Evolutionary conservation across 345 rosid species (phyloP), one percentile per base, ranked within the genome.

Genomic region (Brassica rapa): DNA sequence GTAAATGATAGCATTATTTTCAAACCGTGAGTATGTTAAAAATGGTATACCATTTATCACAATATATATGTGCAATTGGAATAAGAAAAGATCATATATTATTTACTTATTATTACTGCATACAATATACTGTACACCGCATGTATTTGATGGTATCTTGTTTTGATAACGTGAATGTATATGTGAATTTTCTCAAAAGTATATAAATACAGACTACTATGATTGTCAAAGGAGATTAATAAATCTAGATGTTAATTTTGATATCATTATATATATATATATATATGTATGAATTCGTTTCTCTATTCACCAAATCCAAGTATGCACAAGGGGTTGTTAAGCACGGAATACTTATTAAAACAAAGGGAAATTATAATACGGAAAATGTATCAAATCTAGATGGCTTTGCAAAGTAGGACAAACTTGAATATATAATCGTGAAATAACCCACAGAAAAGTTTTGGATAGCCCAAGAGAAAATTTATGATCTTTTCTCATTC

Each of bases 401-500:
- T 46, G 49, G 53, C 15, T 53, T 15, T 53, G 59, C 15, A 15
- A 53, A 51, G n/a, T 68, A 15, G n/a, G 8, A 68, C 7, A 7
- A 8, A 16, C 37, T 1, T 53, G 19, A 9, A 55, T 33, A 46
- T 46, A 46, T 46, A 46, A 14, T 46, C n/a, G 27, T 39, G 68
- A 67, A 16, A 39, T 49, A 41, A 76, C 68, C 46, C 69, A 37
- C 30, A 25, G 24, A 27, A 39, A 35, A 39, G 57, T 12, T 25
- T 56, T 55, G 19, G 14, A 73, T 32, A 46, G 6, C 69, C 53
- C 33, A 10, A 43, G 57, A 37, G 23, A 66, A 15, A 56, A 4
- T 57, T 30, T 16, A 12, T 37, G 67, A 56, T 56, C 8, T 68
- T 67, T 75, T 56, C 6, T 37, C 66, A 57, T 55, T 30, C 61